Evolutionary conservation across 2,329 filamentous ascomycete species (phyloP), one percentile per base, ranked within the genome.

Genomic region (Pyrenophora teres): DNA sequence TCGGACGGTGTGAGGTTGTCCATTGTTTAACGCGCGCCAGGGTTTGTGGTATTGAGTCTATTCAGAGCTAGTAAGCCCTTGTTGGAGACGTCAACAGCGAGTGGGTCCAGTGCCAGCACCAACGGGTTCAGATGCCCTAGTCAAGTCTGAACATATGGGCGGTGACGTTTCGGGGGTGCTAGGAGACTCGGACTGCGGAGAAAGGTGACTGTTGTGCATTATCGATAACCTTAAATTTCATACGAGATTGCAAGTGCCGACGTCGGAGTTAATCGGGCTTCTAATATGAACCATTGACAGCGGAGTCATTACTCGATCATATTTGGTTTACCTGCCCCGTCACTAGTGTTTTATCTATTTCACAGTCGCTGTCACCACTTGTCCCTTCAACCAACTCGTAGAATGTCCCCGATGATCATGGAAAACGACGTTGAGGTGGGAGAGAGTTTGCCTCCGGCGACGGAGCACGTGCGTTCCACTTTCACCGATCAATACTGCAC

Each of bases 1-100:
- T 81, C 76, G 13, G 72, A 68, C 0, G 72, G 71, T 2, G 71
- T 73, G 27, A 72, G 69, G 47, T 57, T 68, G 47, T 73, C 71
- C 71, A 74, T 72, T 35, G 37, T 36, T 30, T 57, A 35, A 16
- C 5, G 45, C 27, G 44, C 19, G 37, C 45, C 13, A 33, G 30
- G 36, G 45, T 21, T 47, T n/a, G 45, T 37, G 31, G 30, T 40
- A 33, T 38, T 42, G 21, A 38, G 40, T 21, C 39, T 33, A 30
- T 40, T 38, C 16, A 19, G 35, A 15, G 45, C 45, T 48, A 42
- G 21, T 43, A 16, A 40, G 38, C 15, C 33, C 39, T 31, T 49
- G 46, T 33, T 25, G 35, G 21, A 31, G 33, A 39, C 40, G 23
- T 18, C 45, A 43, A 44, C 18, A 38, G 35, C 30, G 42, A 38